These are phyloP conservation scores for Tuber brumale DNA, from an alignment of 495 filamentous ascomycete genomes.

Conservation along the genomic window DNA sequence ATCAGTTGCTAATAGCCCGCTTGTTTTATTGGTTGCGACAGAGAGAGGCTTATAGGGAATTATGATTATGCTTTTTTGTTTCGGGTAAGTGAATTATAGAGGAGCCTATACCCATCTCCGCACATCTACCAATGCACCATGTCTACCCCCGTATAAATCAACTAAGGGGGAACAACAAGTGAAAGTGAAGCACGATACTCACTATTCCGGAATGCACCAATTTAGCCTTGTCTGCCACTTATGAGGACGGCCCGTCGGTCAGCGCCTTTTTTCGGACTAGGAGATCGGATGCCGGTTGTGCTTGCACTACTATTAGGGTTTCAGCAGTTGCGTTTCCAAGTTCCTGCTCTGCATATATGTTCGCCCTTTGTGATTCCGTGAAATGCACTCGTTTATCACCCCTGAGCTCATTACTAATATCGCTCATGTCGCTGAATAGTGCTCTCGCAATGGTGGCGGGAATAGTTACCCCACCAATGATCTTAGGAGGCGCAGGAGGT, in stretches of 20 bases:
- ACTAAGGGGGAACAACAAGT: not conserved
- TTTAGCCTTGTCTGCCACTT: conserved; percentile 77
- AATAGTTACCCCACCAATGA: conserved; percentile 70
- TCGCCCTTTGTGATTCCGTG: not conserved
- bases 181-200: not conserved
- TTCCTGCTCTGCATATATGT: not conserved
- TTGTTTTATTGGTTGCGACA: not conserved
- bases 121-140: not conserved
- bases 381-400: not conserved
- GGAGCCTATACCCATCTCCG: not conserved
- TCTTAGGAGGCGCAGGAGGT: conserved; percentile 59
- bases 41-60: conserved; percentile 69
- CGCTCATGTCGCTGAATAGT: conserved; percentile 18
- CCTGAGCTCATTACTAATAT: conserved; percentile 47
- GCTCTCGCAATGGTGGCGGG: conserved; percentile 56
- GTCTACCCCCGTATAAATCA: not conserved
- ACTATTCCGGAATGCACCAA: conserved; percentile 45
- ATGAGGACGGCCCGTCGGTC: conserved; percentile 57
- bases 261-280: conserved; percentile 80
- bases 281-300: conserved; percentile 74
- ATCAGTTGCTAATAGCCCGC: conserved; percentile 7
- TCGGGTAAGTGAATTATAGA: conserved; percentile 16
- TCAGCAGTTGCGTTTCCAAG: conserved; percentile 49
- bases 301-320: conserved; percentile 66
- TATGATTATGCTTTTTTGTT: conserved; percentile 76